These are phyloP conservation scores for Fusarium pseudocircinatum DNA, from an alignment of 2,329 filamentous ascomycete genomes.

Conservation along the genomic window DNA sequence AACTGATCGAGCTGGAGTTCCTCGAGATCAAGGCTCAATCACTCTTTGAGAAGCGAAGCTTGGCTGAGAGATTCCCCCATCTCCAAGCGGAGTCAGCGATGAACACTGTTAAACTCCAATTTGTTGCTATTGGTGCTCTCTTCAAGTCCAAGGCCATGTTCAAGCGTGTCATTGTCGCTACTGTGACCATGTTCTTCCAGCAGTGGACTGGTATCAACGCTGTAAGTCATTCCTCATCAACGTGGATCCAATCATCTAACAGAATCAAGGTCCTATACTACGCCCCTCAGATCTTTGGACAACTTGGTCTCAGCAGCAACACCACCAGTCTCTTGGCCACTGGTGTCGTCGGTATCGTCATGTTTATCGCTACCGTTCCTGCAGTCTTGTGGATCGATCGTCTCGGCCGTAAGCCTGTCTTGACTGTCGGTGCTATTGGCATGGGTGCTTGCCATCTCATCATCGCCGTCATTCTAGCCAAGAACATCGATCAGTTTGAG, in stretches of 20 bases:
- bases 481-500: slow-evolving; percentile 68
- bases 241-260: background rate
- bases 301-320: slow-evolving; percentile 66
- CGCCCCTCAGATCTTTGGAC: slow-evolving; percentile 74
- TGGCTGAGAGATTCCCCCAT: slow-evolving; percentile 16
- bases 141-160: slow-evolving; percentile 75
- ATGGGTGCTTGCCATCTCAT: slow-evolving; percentile 78
- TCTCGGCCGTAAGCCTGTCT: slow-evolving; percentile 69
- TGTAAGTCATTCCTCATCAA: slow-evolving; percentile 42
- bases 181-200: slow-evolving; percentile 70
- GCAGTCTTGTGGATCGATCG: slow-evolving; percentile 73
- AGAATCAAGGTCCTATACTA: slow-evolving; percentile 65
- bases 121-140: slow-evolving; percentile 71
- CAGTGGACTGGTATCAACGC: slow-evolving; percentile 61
- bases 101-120: slow-evolving; percentile 75
- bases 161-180: slow-evolving; percentile 70
- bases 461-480: slow-evolving; percentile 74
- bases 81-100: background rate
- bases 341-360: slow-evolving; percentile 75
- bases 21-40: slow-evolving; percentile 86
- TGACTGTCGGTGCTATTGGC: slow-evolving; percentile 72
- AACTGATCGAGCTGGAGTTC: slow-evolving; percentile 78
- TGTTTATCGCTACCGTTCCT: slow-evolving; percentile 74
- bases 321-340: slow-evolving; percentile 71
- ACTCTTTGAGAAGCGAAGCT: slow-evolving; percentile 72